Base-by-base conservation (phyloP, 2,329 filamentous ascomycete species). In the Cordyceps pruinosa region DNA sequence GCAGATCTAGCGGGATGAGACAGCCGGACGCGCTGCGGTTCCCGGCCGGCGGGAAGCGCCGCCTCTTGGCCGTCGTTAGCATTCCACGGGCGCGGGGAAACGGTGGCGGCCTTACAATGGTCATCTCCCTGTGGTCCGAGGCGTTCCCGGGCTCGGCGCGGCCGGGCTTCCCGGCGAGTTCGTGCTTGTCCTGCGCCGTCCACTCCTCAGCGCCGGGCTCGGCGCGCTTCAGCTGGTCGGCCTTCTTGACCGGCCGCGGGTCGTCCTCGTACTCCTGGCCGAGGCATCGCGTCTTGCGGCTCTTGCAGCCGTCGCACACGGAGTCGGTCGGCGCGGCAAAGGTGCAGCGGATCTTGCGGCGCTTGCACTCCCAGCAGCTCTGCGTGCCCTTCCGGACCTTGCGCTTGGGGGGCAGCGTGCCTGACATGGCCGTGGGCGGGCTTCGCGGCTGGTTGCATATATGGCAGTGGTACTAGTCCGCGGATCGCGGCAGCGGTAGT, bases 361-460 rank as follows among this genome's bases (percentile, higher is more conserved):
- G 73, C 68, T 77, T 75, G 75, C 81, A 84, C 65, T 83, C 79
- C 80, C 80, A 84, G 66, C 81, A 84, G 59, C 79, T 83, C 48
- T 73, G 73, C 0, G 81, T 84, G 26, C 81, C 81, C 60, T 83
- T 84, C 23, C 80, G 77, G 28, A 82, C 55, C 60, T 74, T 79
- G 32, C 67, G 67, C 4, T 62, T 61, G 52, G 67, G 68, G 19
- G 41, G 26, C 21, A 21, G 39, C n/a, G 39, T n/a, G 28, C 32
- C 25, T 13, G 35, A 39, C 49, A 42, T 52, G n/a, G n/a, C n/a
- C n/a, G n/a, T n/a, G n/a, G n/a, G n/a, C n/a, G n/a, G n/a, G n/a
- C n/a, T n/a, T n/a, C n/a, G n/a, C n/a, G n/a, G n/a, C n/a, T n/a
- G n/a, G n/a, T n/a, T n/a, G n/a, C n/a, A n/a, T n/a, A n/a, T n/a